Percentiles rank a stretch among this genome's conserved stretches.
These are phyloP conservation scores for Forsythia suspensa DNA, from an alignment of 257 asterid genomes.

Conservation along the genomic window DNA sequence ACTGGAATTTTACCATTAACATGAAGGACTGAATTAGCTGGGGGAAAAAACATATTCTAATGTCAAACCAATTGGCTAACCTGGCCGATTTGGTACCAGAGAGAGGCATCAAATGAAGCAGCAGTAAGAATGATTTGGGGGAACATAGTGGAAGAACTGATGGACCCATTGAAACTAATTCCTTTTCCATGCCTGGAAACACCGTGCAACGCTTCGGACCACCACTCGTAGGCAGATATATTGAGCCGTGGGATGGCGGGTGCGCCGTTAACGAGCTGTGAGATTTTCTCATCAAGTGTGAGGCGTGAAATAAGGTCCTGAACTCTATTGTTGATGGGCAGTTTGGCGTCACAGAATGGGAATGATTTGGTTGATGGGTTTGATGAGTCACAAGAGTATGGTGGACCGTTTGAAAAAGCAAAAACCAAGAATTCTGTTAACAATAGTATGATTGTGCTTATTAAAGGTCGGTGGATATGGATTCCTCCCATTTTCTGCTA, in stretches of 20 bases:
- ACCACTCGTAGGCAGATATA: constrained; percentile 72
- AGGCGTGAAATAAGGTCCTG: constrained; percentile 59
- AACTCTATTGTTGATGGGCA: constrained; percentile 38
- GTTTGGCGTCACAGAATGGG: constrained; percentile 50
- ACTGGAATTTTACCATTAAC: too few species aligned
- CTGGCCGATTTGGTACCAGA: constrained; percentile 40
- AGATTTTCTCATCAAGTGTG: constrained; percentile 61
- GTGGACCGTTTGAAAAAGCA: constrained; percentile 32
- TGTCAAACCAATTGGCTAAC: constrained; percentile 8
- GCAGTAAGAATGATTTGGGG: constrained; percentile 52
- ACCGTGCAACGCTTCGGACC: constrained; percentile 82
- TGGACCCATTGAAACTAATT: constrained; percentile 40
- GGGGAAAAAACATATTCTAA: neutral
- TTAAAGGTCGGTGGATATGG: neutral
- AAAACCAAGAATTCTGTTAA: neutral
- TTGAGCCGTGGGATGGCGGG: constrained; percentile 63
- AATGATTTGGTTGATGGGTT: constrained; percentile 35
- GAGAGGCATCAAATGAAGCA: constrained; percentile 32
- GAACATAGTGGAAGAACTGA: constrained; percentile 59
- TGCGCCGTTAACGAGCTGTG: constrained; percentile 57
- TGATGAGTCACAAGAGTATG: constrained; percentile 61
- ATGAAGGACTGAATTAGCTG: too few species aligned
- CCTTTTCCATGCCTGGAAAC: constrained; percentile 62
- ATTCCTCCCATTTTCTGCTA: neutral
- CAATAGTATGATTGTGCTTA: neutral